A percentile compares a stretch with the other conserved stretches of the same genome.
These are phyloP conservation scores for Gossypium rotundifolium DNA, from an alignment of 345 rosid genomes.

Conservation along the genomic window DNA sequence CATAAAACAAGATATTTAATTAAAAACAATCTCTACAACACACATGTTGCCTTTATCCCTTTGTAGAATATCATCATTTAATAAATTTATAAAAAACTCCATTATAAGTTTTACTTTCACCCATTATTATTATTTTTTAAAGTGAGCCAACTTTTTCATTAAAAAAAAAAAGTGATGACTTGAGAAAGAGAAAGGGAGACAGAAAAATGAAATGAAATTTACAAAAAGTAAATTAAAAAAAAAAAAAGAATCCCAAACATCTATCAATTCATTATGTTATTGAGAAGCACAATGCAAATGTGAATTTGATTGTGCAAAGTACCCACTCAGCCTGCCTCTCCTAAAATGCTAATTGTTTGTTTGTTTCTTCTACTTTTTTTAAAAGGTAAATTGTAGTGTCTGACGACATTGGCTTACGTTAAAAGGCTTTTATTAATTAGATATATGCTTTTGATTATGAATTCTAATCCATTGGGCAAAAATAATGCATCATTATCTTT, in stretches of 20 bases:
- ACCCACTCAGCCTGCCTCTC: neutral
- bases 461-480: no score
- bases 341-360: neutral
- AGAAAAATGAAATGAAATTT: neutral
- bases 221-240: no score
- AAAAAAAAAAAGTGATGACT: slow-evolving; percentile 8
- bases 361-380: neutral
- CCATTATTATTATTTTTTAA: neutral
- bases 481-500: no score
- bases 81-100: no score
- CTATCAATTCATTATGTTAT: neutral
- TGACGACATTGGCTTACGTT: no score
- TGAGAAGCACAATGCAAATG: slow-evolving; percentile 10
- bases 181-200: slow-evolving; percentile 7
- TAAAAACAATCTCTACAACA: no score
- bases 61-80: no score
- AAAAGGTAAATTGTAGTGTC: neutral
- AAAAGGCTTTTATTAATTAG: no score
- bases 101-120: no score
- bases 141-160: slow-evolving; percentile 13
- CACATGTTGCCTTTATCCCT: no score
- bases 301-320: slow-evolving; percentile 3
- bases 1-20: no score
- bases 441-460: no score
- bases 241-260: neutral